Percentiles rank a stretch among this genome's conserved stretches.
phyloP scores from a whole-genome alignment of 1,284 basidiomycete species.

The Austroboletus novae-zelandiae region DNA sequence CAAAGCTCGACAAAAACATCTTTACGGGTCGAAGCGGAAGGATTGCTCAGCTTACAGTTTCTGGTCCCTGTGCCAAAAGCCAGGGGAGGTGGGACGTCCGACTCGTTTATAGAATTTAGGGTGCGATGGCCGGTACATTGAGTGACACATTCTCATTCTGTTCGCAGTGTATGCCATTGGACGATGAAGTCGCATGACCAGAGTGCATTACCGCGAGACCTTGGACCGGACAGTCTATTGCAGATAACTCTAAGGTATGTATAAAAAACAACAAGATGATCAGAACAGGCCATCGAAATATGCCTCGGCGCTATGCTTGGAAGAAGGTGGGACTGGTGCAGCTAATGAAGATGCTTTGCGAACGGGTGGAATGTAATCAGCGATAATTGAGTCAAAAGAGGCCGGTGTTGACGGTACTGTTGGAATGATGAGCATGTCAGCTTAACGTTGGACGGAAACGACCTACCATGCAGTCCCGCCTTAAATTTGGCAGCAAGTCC shows the following conservation, averaged over 20 bases:
- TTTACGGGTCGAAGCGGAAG: conserved; percentile 76
- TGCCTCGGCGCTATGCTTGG: conserved; percentile 22
- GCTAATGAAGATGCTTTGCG: conserved; percentile 19
- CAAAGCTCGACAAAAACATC: conserved; percentile 84
- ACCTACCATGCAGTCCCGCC: conserved; percentile 51
- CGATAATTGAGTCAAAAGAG: conserved; percentile 69
- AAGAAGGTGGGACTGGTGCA: conserved; percentile 5
- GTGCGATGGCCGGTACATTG: conserved; percentile 43
- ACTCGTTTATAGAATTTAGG: conserved; percentile 82
- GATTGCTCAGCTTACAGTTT: conserved; percentile 83
- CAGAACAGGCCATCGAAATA: conserved; percentile 48
- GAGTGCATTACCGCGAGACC: background rate
- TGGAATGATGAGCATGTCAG: conserved; percentile 3
- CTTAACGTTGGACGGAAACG: background rate
- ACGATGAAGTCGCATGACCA: conserved; percentile 26
- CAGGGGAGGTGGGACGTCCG: conserved; percentile 41
- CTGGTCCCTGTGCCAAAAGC: conserved; percentile 69
- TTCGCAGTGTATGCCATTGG: conserved; percentile 31
- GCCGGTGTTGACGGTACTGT: conserved; percentile 39
- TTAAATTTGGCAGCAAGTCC: conserved; percentile 64
- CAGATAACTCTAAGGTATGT: conserved; percentile 20
- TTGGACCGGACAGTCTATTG: background rate
- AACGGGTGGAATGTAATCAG: conserved; percentile 56
- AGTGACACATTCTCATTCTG: conserved; percentile 12
- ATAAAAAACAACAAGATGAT: conserved; percentile 7